Conservation (phyloP, 129 eudicot genomes). For the Chrysanthemum makinoi region DNA sequence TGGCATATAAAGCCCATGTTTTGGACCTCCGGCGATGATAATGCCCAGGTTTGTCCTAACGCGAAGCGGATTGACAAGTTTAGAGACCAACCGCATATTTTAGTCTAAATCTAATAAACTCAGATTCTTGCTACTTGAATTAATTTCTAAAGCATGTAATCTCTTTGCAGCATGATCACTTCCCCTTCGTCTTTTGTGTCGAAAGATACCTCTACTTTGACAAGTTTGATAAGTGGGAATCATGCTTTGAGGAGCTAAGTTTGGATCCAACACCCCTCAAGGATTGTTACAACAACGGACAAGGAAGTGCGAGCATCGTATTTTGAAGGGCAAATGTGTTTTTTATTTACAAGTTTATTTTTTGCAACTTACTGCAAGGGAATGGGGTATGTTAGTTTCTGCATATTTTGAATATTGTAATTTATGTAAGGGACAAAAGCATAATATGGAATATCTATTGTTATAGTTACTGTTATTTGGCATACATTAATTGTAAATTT, state of each 20-base stretch:
- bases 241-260: constrained; percentile 68
- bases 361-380: background rate
- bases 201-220: constrained; percentile 61
- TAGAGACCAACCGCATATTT: too few species aligned
- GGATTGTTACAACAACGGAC: constrained; percentile 60
- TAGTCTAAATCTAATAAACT: background rate
- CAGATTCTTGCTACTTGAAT: background rate
- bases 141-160: constrained; percentile 12
- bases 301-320: constrained; percentile 11
- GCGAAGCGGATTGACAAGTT: too few species aligned
- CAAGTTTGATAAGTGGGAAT: constrained; percentile 66
- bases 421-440: too few species aligned
- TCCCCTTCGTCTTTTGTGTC: constrained; percentile 76
- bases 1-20: too few species aligned
- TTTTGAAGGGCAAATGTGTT: background rate
- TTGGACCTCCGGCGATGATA: too few species aligned
- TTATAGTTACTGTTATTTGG: background rate
- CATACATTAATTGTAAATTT: background rate
- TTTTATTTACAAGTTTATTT: background rate
- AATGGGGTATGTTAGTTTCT: background rate
- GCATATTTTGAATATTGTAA: background rate
- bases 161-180: constrained; percentile 68
- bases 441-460: background rate
- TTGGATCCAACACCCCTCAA: constrained; percentile 65
- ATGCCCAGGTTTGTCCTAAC: too few species aligned